Conservation (phyloP, 345 rosid species). For the Anacardium occidentale region DNA sequence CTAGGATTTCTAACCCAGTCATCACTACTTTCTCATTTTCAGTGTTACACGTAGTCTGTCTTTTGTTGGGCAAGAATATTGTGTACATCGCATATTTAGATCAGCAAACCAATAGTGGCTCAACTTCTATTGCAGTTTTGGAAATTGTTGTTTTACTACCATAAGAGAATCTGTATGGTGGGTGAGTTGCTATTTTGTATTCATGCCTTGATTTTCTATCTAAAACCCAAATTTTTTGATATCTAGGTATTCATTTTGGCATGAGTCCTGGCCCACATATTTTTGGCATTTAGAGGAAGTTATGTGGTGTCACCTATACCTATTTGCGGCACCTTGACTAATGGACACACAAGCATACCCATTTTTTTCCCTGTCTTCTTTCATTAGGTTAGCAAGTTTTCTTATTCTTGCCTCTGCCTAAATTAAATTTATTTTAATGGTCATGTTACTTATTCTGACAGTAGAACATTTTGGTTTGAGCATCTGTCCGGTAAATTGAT, state of each 20-base stretch:
- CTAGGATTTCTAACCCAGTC: neutral
- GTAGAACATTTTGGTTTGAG: neutral
- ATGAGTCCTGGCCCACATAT: neutral
- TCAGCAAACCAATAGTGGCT: neutral
- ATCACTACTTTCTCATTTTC: neutral
- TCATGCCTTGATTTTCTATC: neutral
- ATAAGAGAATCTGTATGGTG: neutral
- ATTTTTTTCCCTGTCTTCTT: neutral
- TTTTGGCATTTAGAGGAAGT: neutral
- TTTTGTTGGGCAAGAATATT: neutral
- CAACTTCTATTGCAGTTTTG: neutral
- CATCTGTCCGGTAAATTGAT: neutral
- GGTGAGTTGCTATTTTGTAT: neutral
- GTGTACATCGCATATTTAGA: neutral
- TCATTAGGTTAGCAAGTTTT: conserved; percentile 2
- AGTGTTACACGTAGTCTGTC: neutral
- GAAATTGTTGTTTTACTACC: neutral
- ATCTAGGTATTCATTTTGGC: conserved; percentile 9
- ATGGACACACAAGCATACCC: neutral
- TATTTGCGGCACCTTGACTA: neutral
- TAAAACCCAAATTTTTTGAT: neutral
- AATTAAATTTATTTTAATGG: neutral
- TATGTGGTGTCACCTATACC: neutral
- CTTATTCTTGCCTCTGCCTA: neutral
- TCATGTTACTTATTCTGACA: neutral